Conservation (phyloP, 148 eudicot genomes). For the Arctostaphylos glauca region DNA sequence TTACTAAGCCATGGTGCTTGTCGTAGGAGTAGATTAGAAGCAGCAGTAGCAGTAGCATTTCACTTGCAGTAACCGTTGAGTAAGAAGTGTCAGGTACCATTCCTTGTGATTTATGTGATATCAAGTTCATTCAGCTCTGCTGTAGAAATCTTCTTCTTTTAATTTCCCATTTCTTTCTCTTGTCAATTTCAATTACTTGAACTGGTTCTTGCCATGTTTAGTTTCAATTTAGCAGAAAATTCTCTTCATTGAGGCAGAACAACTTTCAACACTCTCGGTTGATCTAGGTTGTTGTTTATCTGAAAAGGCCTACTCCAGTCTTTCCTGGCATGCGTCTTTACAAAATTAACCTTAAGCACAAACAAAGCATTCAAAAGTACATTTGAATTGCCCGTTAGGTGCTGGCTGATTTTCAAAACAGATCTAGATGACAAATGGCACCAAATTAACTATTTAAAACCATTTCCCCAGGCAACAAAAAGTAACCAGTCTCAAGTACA, state of each 20-base stretch:
- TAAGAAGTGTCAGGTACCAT: not conserved
- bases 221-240: not conserved
- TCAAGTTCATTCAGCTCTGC: not conserved
- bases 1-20: not conserved
- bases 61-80: not conserved
- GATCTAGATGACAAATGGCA: not conserved
- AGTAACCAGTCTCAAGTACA: not conserved
- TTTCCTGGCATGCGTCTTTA: not conserved
- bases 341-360: not conserved
- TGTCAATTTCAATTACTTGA: not conserved
- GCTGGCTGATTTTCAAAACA: too few species aligned
- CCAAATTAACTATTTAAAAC: too few species aligned
- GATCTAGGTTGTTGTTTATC: not conserved
- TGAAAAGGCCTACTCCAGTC: not conserved
- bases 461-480: not conserved
- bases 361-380: not conserved
- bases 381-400: not conserved
- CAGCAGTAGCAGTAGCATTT: not conserved
- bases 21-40: not conserved
- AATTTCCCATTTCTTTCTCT: not conserved
- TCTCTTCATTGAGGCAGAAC: constrained; percentile 4
- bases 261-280: not conserved
- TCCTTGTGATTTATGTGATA: not conserved
- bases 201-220: not conserved
- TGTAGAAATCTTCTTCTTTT: not conserved